Evolutionary conservation across 2,329 filamentous ascomycete species (phyloP).

Genomic region (Apiospora aurea): DNA sequence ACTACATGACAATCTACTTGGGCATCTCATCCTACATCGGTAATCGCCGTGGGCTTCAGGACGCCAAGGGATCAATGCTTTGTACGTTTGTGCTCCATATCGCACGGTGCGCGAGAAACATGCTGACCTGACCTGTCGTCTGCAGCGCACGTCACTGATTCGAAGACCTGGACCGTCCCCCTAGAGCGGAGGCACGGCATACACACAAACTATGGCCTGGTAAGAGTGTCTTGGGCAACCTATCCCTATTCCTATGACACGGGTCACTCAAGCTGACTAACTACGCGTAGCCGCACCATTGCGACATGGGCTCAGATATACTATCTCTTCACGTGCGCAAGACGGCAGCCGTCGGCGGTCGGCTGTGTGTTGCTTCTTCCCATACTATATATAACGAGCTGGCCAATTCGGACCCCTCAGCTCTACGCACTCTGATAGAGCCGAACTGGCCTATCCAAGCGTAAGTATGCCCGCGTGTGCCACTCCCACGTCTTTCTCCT

Average conservation of each 20-base stretch:
- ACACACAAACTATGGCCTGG: constrained; percentile 54
- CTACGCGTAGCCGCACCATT: constrained; percentile 53
- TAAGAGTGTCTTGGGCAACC: constrained; percentile 37
- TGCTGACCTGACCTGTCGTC: constrained; percentile 28
- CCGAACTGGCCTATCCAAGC: constrained; percentile 57
- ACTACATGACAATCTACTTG: constrained; percentile 62
- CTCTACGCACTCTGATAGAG: constrained; percentile 46
- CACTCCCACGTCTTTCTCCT: background rate
- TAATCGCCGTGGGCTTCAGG: constrained; percentile 58
- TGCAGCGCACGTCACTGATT: constrained; percentile 56
- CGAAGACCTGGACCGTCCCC: constrained; percentile 53
- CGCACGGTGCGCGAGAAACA: background rate
- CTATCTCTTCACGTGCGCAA: constrained; percentile 56
- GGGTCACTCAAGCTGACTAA: background rate
- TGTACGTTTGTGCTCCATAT: constrained; percentile 43
- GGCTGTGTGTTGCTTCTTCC: constrained; percentile 53
- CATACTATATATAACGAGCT: constrained; percentile 54
- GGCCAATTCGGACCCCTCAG: constrained; percentile 44
- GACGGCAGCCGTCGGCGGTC: constrained; percentile 51
- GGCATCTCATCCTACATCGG: constrained; percentile 65
- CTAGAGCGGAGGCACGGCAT: constrained; percentile 55
- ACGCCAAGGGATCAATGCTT: constrained; percentile 54
- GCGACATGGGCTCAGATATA: constrained; percentile 59
- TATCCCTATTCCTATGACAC: background rate
- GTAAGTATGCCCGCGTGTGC: constrained; percentile 41